Conservation (phyloP, 441 rosid genomes). For the Isatis lusitanica region DNA sequence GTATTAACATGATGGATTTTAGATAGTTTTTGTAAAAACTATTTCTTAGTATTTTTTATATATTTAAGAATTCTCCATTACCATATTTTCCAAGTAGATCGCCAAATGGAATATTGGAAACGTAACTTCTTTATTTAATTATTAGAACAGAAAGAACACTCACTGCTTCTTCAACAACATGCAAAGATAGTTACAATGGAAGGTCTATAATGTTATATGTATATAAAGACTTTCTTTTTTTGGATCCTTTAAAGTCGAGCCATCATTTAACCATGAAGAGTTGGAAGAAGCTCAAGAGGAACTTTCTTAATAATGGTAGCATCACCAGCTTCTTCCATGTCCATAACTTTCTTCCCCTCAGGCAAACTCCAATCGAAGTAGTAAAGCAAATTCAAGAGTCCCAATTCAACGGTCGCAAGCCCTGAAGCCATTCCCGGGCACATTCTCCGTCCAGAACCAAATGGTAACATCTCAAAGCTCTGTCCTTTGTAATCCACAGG, state of each 20-base stretch:
- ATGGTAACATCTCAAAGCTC: slow-evolving; percentile 33
- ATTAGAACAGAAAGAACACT: neutral
- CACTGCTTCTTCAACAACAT: no score
- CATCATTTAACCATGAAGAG: neutral
- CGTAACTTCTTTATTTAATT: neutral
- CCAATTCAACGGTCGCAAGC: slow-evolving; percentile 10
- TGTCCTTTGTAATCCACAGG: slow-evolving; percentile 32
- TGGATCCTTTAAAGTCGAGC: neutral
- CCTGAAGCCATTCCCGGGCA: slow-evolving; percentile 33
- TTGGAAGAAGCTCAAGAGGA: slow-evolving; percentile 30
- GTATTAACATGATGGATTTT: no score
- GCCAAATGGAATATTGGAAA: neutral
- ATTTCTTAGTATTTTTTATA: no score
- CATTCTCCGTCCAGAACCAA: slow-evolving; percentile 42
- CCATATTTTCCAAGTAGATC: no score
- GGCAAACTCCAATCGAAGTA: slow-evolving; percentile 39
- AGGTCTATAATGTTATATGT: neutral
- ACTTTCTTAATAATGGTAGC: slow-evolving; percentile 1
- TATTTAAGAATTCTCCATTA: no score
- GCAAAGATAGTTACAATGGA: neutral
- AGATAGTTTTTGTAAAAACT: no score
- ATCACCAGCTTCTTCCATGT: slow-evolving; percentile 28
- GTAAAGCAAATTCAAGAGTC: slow-evolving; percentile 33
- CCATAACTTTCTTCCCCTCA: neutral
- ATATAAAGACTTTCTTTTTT: neutral